Evolutionary conservation across 2,329 filamentous ascomycete genomes (phyloP), one percentile per base, ranked within the genome.

Genomic region (Emmonsiellopsis sp.): DNA sequence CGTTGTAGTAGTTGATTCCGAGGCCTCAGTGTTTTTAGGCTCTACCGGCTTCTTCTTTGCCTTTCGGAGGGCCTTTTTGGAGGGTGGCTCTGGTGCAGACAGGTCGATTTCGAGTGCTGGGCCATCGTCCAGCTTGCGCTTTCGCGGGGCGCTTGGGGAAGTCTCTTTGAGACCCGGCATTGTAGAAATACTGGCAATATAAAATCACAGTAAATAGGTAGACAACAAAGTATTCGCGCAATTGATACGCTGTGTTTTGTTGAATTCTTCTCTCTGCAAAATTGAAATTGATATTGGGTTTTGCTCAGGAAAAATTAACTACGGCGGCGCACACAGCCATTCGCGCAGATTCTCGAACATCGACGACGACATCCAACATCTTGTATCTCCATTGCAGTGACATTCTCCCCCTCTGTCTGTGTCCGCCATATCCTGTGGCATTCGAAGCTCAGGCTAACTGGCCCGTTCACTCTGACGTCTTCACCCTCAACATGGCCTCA

Each of bases 61-160:
- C 57, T 85, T 85, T 67, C 93, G 89, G 61, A 90, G 82, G 57
- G 89, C 90, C 68, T 93, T 94, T 72, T 97, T 98, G 35, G 93
- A 97, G 1, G 89, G 89, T 16, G 93, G 93, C 66, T 97, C 91
- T 30, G 93, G 93, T n/a, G 87, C 84, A 59, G 76, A 79, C 58
- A 98, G 74, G 68, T 98, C 89, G 67, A 98, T 90, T 70, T 95
- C 89, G 64, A 98, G 86, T 63, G 91, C 87, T 26, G 67, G 56
- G 38, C 64, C 67, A 15, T 72, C 72, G 49, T 66, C 62, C 38
- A 83, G 75, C 71, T 92, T 93, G 70, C 87, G 86, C 75, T 94
- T 89, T 30, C 58, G 55, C 10, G 47, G n/a, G 8, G 35, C 20
- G 26, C 34, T 26, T 13, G 48, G 48, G 8, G 58, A 54, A 15